Evolutionary conservation across 768 basidiomycete genomes (phyloP), one percentile per base, ranked within the genome.

Genomic region (Pisolithus microcarpus): DNA sequence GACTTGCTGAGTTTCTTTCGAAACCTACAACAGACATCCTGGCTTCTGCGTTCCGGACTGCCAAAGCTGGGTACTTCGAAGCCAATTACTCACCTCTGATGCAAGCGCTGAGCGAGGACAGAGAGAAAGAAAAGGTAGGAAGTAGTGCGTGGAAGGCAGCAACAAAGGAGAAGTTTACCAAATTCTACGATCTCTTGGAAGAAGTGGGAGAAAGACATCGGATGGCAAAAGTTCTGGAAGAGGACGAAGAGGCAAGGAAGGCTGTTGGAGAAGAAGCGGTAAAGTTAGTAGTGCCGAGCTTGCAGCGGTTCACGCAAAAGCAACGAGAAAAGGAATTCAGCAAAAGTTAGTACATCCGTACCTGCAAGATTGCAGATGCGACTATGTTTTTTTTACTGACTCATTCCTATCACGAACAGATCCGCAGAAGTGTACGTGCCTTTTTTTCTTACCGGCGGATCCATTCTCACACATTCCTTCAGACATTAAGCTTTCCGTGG

Each of bases 11-110:
- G 8, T 64, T 88, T 11, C 66, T 91, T 36, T 80, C 86, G 11
- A 76, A 76, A 26, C 76, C 81, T 1, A 76, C 85, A 0, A 70
- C 77, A 42, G 85, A 88, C 19, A 56, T 73, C 18, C 73, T 92
- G 26, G 77, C 79, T 53, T 84, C 82, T 5, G 81, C 79, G 52
- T 87, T 82, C 70, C 81, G 88, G 36, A 89, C 82, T 0, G 84
- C 89, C 39, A 90, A 90, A 65, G 86, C 88, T 8, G 84, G 75
- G 4, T 92, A 92, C 66, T 89, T 89, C 53, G 89, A 91, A 54
- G 73, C 84, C 21, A 91, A 89, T 66, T 90, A 86, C 64, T 81
- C 83, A 7, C 84, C 86, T 10, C 69, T 91, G 46, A 80, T 91
- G 72, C 84, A 87, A 51, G 58, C 76, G 18, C 67, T 80, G 49